Evolutionary conservation across 208 protist genomes (phyloP).

Genomic region (Leishmania martiniquensis): DNA sequence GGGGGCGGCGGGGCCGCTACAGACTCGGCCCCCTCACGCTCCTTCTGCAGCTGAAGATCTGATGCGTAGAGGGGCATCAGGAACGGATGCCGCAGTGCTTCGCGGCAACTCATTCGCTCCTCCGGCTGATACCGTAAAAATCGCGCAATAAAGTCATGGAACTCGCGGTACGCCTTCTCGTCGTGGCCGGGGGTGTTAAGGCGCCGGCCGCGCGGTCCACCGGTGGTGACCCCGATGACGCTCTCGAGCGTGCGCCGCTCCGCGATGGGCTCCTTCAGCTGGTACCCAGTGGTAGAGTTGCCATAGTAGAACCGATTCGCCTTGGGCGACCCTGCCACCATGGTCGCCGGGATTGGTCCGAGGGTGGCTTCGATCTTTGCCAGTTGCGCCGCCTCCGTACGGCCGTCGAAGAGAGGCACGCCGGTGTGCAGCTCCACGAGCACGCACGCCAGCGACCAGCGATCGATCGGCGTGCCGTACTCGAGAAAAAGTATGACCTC

Average conservation of each 20-base stretch:
- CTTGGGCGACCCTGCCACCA: conserved; percentile 67
- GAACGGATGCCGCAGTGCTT: conserved; percentile 81
- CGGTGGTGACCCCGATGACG: conserved; percentile 58
- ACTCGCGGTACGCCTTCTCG: conserved; percentile 50
- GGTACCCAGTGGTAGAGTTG: conserved; percentile 8
- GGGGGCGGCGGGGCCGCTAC: background rate
- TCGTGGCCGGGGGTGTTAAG: conserved; percentile 47
- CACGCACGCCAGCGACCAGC: conserved; percentile 99
- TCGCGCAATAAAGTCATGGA: conserved; percentile 60
- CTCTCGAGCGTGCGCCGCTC: conserved; percentile 41
- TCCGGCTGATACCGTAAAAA: conserved; percentile 62
- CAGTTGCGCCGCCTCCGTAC: conserved; percentile 96
- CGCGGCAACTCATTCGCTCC: conserved; percentile 76
- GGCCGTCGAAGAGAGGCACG: conserved; percentile 95
- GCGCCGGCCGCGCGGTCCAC: conserved; percentile 45
- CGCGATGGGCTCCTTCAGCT: conserved; percentile 48
- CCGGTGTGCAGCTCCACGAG: conserved; percentile 98
- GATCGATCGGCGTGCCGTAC: conserved; percentile 97
- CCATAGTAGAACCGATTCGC: conserved; percentile 61
- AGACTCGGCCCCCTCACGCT: conserved; percentile 6
- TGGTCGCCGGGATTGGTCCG: conserved; percentile 63
- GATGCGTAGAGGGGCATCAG: conserved; percentile 45
- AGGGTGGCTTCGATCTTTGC: conserved; percentile 91
- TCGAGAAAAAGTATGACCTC: conserved; percentile 97
- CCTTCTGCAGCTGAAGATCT: conserved; percentile 42